Evolutionary conservation across 2,329 filamentous ascomycete species (phyloP).

Genomic region (Didymella exigua): DNA sequence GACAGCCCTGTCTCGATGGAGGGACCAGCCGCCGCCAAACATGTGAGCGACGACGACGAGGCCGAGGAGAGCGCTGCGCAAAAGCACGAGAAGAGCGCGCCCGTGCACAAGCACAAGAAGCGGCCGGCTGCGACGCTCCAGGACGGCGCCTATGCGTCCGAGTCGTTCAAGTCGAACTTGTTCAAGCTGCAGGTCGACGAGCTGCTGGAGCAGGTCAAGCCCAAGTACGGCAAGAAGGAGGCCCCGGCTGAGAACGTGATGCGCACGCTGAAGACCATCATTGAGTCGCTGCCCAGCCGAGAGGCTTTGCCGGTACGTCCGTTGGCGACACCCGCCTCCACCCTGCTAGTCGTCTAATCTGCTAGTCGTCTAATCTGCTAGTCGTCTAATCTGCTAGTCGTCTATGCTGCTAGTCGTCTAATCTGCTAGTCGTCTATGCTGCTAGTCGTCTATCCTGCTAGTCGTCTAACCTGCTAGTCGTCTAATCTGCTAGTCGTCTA

Average conservation of each 20-base stretch:
- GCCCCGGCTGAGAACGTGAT: conserved; percentile 57
- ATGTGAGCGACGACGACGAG: conserved; percentile 23
- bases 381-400: too few relatives aligned
- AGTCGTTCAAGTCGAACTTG: conserved; percentile 68
- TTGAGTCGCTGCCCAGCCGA: conserved; percentile 62
- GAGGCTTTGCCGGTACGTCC: conserved; percentile 54
- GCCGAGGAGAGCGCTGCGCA: conserved; percentile 23
- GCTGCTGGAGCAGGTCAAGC: conserved; percentile 62
- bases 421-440: too few relatives aligned
- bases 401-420: too few relatives aligned
- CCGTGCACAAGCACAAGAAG: conserved; percentile 24
- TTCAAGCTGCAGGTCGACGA: conserved; percentile 73
- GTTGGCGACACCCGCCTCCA: too few relatives aligned
- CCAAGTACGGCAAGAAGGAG: conserved; percentile 63
- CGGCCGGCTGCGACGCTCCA: conserved; percentile 33
- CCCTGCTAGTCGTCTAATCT: too few relatives aligned
- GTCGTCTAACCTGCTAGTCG: too few relatives aligned
- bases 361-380: too few relatives aligned
- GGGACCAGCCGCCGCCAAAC: conserved; percentile 20
- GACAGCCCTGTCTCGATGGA: conserved; percentile 25
- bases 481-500: too few relatives aligned
- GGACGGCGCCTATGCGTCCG: conserved; percentile 54
- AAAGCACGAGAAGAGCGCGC: conserved; percentile 7
- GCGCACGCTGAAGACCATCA: conserved; percentile 60
- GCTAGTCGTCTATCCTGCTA: too few relatives aligned